Evolutionary conservation across 352 stramenopile species (phyloP).

Genomic region (Phytophthora idaei): DNA sequence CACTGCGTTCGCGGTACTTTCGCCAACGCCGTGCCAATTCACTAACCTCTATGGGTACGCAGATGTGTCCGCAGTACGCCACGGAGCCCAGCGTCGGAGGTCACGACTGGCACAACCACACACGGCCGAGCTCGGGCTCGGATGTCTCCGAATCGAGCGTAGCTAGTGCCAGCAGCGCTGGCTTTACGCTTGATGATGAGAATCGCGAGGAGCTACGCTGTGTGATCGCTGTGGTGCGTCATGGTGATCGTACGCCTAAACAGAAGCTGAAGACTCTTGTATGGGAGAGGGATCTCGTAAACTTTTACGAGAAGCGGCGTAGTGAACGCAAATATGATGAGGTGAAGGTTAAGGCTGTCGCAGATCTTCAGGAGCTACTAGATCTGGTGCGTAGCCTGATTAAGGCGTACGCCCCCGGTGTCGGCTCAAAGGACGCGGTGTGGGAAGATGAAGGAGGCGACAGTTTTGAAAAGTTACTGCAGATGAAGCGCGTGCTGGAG

Average conservation of each 20-base stretch:
- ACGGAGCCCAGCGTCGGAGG: slow-evolving; percentile 50
- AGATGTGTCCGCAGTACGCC: slow-evolving; percentile 84
- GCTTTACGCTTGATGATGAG: slow-evolving; percentile 57
- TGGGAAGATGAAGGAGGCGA: slow-evolving; percentile 88
- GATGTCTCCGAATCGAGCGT: slow-evolving; percentile 77
- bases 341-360: slow-evolving; percentile 85
- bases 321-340: slow-evolving; percentile 83
- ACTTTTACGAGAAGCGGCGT: slow-evolving; percentile 76
- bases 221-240: slow-evolving; percentile 98
- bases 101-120: slow-evolving; percentile 41
- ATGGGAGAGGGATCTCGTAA: slow-evolving; percentile 85
- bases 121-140: slow-evolving; percentile 64
- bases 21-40: slow-evolving; percentile 70
- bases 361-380: slow-evolving; percentile 81
- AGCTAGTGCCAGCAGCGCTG: slow-evolving; percentile 55
- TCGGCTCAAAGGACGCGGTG: slow-evolving; percentile 84
- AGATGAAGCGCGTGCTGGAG: slow-evolving; percentile 97
- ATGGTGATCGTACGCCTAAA: slow-evolving; percentile 99
- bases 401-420: slow-evolving; percentile 77
- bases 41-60: slow-evolving; percentile 42
- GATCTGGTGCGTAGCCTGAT: slow-evolving; percentile 83
- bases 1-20: slow-evolving; percentile 80
- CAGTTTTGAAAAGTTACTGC: slow-evolving; percentile 92
- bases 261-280: slow-evolving; percentile 98
- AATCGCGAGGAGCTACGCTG: slow-evolving; percentile 97